Percentiles rank a stretch among this genome's conserved stretches.
phyloP scores from a whole-genome alignment of 306 rosid genomes.

The Vigna reflexopilosa region DNA sequence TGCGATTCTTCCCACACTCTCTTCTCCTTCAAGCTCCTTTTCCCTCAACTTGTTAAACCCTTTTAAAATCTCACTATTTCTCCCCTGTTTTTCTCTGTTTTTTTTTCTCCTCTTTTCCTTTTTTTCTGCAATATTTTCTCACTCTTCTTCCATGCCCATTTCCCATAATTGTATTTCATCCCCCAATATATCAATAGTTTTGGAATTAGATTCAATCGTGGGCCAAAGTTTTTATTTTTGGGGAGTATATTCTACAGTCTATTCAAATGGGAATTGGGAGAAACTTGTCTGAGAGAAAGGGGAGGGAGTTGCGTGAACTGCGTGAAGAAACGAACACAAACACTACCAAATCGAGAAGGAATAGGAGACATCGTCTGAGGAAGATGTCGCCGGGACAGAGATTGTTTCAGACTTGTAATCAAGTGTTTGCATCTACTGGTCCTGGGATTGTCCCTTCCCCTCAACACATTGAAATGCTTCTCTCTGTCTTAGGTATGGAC shows the following conservation, averaged over 20 bases:
- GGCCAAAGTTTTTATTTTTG: not conserved
- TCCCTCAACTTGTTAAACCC: constrained; percentile 40
- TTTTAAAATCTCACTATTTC: constrained; percentile 17
- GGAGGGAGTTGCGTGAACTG: constrained; percentile 56
- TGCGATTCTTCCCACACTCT: not conserved
- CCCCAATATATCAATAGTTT: not conserved
- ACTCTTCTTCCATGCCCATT: constrained; percentile 31
- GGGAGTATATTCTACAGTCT: not conserved
- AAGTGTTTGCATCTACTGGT: constrained; percentile 62
- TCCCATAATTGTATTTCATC: not conserved
- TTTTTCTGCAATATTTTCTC: constrained; percentile 21
- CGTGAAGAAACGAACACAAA: constrained; percentile 56
- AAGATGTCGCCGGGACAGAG: constrained; percentile 69
- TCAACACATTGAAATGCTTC: constrained; percentile 65
- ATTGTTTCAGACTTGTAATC: constrained; percentile 69
- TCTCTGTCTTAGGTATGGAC: constrained; percentile 69
- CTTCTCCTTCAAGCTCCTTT: constrained; percentile 40
- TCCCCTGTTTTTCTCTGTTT: constrained; percentile 18
- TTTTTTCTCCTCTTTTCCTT: constrained; percentile 20
- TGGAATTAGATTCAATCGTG: not conserved
- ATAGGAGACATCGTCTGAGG: constrained; percentile 61
- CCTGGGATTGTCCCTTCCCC: constrained; percentile 67
- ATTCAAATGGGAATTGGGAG: constrained; percentile 76
- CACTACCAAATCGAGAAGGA: constrained; percentile 55
- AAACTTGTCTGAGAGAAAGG: constrained; percentile 54